Evolutionary conservation across 495 filamentous ascomycete genomes (phyloP).

Genomic region (Darksidea phi): DNA sequence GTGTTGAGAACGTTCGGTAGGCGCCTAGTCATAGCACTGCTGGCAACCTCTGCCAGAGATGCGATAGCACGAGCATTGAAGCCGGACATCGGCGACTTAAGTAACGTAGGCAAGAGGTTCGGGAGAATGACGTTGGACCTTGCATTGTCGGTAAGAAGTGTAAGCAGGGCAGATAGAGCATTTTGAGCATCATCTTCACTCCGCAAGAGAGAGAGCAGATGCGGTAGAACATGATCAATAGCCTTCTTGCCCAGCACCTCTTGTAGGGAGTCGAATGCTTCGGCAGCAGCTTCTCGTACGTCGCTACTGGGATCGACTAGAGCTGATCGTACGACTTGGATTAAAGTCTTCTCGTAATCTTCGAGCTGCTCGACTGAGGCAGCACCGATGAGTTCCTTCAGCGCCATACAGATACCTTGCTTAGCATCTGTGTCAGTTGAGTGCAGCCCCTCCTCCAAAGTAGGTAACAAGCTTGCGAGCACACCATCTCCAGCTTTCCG

Average conservation of each 20-base stretch:
- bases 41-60: slow-evolving; percentile 86
- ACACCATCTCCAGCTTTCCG: slow-evolving; percentile 95
- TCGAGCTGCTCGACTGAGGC: slow-evolving; percentile 85
- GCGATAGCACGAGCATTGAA: slow-evolving; percentile 95
- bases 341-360: slow-evolving; percentile 91
- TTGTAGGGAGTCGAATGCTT: slow-evolving; percentile 93
- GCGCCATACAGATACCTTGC: slow-evolving; percentile 95
- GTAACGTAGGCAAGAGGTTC: slow-evolving; percentile 88
- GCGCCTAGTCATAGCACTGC: slow-evolving; percentile 81
- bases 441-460: slow-evolving; percentile 88
- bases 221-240: slow-evolving; percentile 90
- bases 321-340: slow-evolving; percentile 89
- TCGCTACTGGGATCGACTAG: slow-evolving; percentile 85
- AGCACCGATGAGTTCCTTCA: slow-evolving; percentile 90
- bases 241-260: slow-evolving; percentile 89
- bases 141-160: slow-evolving; percentile 87
- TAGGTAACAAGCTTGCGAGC: slow-evolving; percentile 80
- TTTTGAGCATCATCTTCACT: slow-evolving; percentile 85
- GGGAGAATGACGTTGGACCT: slow-evolving; percentile 95
- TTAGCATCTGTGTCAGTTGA: slow-evolving; percentile 90
- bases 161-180: slow-evolving; percentile 86
- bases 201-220: slow-evolving; percentile 82
- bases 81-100: slow-evolving; percentile 81
- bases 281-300: slow-evolving; percentile 91
- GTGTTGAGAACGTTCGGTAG: slow-evolving; percentile 86